These are phyloP conservation scores for Mycena chlorophos DNA, from an alignment of 768 basidiomycete genomes.

Conservation along the genomic window DNA sequence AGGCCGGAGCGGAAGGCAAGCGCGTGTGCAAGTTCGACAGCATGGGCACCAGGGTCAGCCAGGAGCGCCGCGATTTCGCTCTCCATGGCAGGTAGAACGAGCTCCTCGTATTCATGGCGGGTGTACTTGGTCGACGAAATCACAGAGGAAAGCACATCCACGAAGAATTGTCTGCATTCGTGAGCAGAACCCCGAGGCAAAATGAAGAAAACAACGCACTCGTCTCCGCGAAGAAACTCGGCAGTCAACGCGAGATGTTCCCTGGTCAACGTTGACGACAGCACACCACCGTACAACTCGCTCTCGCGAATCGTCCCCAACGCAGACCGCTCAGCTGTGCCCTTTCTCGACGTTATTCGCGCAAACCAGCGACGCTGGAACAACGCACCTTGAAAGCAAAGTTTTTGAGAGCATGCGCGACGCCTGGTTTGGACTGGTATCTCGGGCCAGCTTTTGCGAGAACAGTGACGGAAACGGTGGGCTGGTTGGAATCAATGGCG, in stretches of 20 bases:
- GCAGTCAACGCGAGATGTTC: constrained; percentile 93
- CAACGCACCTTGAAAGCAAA: constrained; percentile 94
- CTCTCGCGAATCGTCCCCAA: constrained; percentile 89
- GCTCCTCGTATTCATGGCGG: constrained; percentile 75
- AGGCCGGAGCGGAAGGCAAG: constrained; percentile 95
- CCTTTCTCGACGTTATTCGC: constrained; percentile 45
- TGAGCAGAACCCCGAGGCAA: background rate
- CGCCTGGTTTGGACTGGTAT: constrained; percentile 84
- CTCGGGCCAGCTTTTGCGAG: constrained; percentile 91
- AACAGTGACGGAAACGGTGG: constrained; percentile 84
- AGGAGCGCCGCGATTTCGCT: constrained; percentile 66
- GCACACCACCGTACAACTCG: constrained; percentile 89
- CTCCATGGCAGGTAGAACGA: constrained; percentile 67
- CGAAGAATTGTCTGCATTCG: constrained; percentile 74
- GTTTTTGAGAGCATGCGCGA: constrained; percentile 94
- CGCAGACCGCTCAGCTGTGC: constrained; percentile 81
- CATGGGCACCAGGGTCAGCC: constrained; percentile 62
- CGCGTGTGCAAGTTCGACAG: constrained; percentile 84
- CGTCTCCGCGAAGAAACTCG: constrained; percentile 93
- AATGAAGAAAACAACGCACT: constrained; percentile 47
- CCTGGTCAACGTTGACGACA: constrained; percentile 79
- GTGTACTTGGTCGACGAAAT: constrained; percentile 81
- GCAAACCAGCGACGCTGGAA: background rate
- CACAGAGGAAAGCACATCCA: constrained; percentile 83
- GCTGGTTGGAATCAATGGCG: constrained; percentile 76